These are phyloP conservation scores for Penicillium sp. DNA, from an alignment of 2,329 filamentous ascomycete species.

Conservation along the genomic window DNA sequence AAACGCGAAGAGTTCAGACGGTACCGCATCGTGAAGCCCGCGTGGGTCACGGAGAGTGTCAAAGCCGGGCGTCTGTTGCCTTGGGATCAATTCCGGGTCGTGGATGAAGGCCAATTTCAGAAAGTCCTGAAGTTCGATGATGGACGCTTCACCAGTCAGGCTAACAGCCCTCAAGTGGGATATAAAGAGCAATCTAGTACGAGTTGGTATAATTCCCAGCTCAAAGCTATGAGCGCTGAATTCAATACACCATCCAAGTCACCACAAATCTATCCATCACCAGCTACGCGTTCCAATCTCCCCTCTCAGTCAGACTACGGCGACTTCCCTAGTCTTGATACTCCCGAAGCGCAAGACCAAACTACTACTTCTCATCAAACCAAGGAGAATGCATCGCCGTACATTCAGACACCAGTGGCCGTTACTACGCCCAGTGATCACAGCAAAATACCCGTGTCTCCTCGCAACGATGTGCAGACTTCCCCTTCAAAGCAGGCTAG, in stretches of 20 bases:
- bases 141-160: slow-evolving; percentile 63
- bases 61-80: slow-evolving; percentile 73
- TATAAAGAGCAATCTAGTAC: slow-evolving; percentile 77
- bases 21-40: slow-evolving; percentile 89
- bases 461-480: not conserved
- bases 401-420: not conserved
- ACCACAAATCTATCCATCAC: not conserved
- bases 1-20: slow-evolving; percentile 82
- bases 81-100: slow-evolving; percentile 78
- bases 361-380: not conserved
- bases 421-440: not conserved
- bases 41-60: slow-evolving; percentile 90
- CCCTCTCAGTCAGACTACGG: slow-evolving; percentile 44
- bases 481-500: slow-evolving; percentile 20
- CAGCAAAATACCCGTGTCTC: not conserved
- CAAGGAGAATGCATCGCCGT: not conserved
- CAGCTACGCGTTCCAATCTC: slow-evolving; percentile 7
- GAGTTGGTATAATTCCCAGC: slow-evolving; percentile 76
- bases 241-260: not conserved
- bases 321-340: slow-evolving; percentile 35
- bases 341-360: slow-evolving; percentile 14
- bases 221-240: slow-evolving; percentile 45
- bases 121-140: slow-evolving; percentile 64
- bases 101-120: slow-evolving; percentile 80
- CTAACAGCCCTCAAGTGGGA: slow-evolving; percentile 55